phyloP scores from a whole-genome alignment of 2,329 filamentous ascomycete genomes.

The Cladosporium sphaerospermum region DNA sequence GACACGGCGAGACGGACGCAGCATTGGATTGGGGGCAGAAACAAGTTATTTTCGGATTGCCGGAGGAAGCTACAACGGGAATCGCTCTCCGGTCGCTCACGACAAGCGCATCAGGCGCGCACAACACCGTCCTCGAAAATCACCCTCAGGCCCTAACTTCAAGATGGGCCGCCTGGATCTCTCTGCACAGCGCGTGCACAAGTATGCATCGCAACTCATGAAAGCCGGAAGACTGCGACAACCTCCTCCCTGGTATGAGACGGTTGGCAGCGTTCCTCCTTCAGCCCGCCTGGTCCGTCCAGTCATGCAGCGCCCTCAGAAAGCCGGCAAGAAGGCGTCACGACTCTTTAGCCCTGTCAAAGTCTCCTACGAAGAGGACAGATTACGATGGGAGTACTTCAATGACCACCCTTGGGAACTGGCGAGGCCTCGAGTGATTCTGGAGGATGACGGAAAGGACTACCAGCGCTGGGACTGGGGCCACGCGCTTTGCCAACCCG shows the following conservation, averaged over 20 bases:
- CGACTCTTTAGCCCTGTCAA: conserved; percentile 73
- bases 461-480: conserved; percentile 73
- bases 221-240: conserved; percentile 35
- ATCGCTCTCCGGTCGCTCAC: too few species aligned
- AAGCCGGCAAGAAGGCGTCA: conserved; percentile 56
- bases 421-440: conserved; percentile 74
- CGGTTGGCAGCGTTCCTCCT: conserved; percentile 53
- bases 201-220: conserved; percentile 45
- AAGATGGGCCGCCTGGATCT: conserved; percentile 49
- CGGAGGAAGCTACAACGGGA: neutral
- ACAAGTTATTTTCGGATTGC: neutral
- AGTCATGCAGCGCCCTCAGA: conserved; percentile 41
- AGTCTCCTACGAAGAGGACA: conserved; percentile 78
- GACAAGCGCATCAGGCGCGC: neutral
- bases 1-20: neutral
- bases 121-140: neutral
- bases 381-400: conserved; percentile 75
- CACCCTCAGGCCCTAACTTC: neutral
- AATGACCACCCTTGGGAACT: conserved; percentile 96
- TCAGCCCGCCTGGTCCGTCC: conserved; percentile 54
- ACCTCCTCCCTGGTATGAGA: conserved; percentile 52
- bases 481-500: conserved; percentile 9
- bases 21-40: neutral
- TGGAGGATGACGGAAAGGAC: conserved; percentile 84
- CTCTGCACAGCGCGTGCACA: conserved; percentile 47